Conservation (phyloP, 2,329 filamentous ascomycete species). For the Passalora sequoiae region DNA sequence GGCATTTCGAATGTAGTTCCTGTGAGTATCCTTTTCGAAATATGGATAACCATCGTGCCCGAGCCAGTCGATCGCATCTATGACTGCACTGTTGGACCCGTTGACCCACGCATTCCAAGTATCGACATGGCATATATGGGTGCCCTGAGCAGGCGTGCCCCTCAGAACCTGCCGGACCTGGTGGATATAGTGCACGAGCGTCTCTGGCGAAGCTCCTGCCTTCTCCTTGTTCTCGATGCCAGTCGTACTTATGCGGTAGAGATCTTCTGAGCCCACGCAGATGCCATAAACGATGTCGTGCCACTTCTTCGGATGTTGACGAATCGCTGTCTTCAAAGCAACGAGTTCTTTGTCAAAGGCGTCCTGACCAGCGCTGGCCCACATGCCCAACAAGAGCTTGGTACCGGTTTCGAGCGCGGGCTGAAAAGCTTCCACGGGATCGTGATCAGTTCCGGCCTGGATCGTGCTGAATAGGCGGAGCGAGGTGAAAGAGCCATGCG, state of each 20-base stretch:
- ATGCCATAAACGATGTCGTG: slow-evolving; percentile 62
- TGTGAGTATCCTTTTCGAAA: slow-evolving; percentile 62
- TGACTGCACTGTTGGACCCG: slow-evolving; percentile 62
- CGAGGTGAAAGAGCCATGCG: slow-evolving; percentile 56
- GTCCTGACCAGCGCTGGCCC: slow-evolving; percentile 49
- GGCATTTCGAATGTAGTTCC: slow-evolving; percentile 58
- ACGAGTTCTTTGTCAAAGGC: slow-evolving; percentile 66
- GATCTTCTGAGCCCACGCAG: slow-evolving; percentile 79
- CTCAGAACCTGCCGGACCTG: slow-evolving; percentile 60
- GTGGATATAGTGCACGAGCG: slow-evolving; percentile 64
- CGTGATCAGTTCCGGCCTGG: slow-evolving; percentile 52
- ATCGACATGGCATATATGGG: slow-evolving; percentile 75
- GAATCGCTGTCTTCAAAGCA: slow-evolving; percentile 65
- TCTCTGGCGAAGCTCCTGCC: slow-evolving; percentile 57
- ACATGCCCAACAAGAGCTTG: slow-evolving; percentile 72
- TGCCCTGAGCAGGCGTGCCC: slow-evolving; percentile 51
- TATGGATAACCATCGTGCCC: slow-evolving; percentile 65
- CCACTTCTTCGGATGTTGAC: slow-evolving; percentile 61
- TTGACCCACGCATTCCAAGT: slow-evolving; percentile 76
- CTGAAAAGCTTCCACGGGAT: slow-evolving; percentile 64
- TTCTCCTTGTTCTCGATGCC: slow-evolving; percentile 57
- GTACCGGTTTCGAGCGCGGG: slow-evolving; percentile 73
- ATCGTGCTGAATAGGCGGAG: slow-evolving; percentile 65
- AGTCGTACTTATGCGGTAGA: slow-evolving; percentile 60
- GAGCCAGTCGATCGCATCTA: slow-evolving; percentile 67